phyloP scores from a whole-genome alignment of 2,329 filamentous ascomycete species.

The Rhexocercosporidium sp. region DNA sequence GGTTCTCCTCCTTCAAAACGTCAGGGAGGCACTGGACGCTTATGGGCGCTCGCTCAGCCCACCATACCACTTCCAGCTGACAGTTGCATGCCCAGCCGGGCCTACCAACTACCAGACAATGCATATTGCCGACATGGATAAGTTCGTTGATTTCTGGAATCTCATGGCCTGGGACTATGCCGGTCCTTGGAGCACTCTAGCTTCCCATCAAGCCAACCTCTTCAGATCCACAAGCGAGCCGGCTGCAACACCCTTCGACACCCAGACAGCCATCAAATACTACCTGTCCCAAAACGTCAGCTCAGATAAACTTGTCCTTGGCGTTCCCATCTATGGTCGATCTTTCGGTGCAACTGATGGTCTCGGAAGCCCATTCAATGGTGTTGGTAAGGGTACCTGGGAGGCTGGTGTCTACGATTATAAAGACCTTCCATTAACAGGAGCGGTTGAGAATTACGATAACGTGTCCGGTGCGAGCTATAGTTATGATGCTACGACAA shows the following conservation, averaged over 20 bases:
- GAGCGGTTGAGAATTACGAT: conserved; percentile 64
- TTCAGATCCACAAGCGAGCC: neutral
- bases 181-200: conserved; percentile 46
- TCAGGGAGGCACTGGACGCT: neutral
- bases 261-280: neutral
- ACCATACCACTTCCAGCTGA: conserved; percentile 57
- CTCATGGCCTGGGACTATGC: conserved; percentile 67
- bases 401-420: conserved; percentile 81
- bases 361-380: conserved; percentile 53
- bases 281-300: neutral
- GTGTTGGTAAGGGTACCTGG: conserved; percentile 64
- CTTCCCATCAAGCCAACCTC: neutral
- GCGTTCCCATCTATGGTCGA: conserved; percentile 82
- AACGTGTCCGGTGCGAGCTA: conserved; percentile 65
- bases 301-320: conserved; percentile 49
- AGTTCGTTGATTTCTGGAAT: conserved; percentile 58
- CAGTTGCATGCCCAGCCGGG: conserved; percentile 56
- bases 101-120: conserved; percentile 53
- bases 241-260: neutral
- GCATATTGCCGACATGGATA: conserved; percentile 51
- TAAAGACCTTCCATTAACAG: conserved; percentile 71
- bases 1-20: neutral
- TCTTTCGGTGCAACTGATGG: conserved; percentile 53
- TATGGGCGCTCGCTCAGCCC: conserved; percentile 16
- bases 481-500: conserved; percentile 65